Conservation (phyloP, 306 rosid species). For the Prunus mume region DNA sequence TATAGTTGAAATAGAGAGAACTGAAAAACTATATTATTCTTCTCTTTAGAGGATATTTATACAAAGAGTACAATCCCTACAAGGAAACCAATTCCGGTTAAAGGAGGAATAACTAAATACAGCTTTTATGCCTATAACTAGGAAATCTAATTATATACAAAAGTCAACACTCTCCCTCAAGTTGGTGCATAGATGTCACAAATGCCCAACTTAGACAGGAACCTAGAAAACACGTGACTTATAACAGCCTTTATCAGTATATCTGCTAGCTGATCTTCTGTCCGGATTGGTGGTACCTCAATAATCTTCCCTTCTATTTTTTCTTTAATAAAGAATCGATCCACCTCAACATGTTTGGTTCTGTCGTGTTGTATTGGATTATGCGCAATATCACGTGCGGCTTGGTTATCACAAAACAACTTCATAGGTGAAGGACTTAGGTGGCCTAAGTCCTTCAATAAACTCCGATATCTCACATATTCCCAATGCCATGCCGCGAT, state of each 20-base stretch:
- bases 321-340: neutral
- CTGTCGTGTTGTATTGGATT: neutral
- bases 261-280: neutral
- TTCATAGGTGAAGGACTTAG: neutral
- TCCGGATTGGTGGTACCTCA: neutral
- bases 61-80: no score
- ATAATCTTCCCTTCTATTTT: neutral
- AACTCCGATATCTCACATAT: neutral
- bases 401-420: neutral
- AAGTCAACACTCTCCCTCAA: neutral
- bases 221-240: neutral
- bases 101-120: neutral
- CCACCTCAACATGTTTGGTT: neutral
- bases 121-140: neutral
- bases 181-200: neutral
- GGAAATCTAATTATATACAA: neutral
- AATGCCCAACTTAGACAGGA: neutral
- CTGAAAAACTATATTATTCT: no score
- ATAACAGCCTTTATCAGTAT: neutral
- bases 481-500: neutral
- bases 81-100: neutral
- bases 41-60: no score
- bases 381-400: neutral
- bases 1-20: no score
- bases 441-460: neutral